These are phyloP conservation scores for Hygrophorus russula DNA, from an alignment of 768 basidiomycete species.

Conservation along the genomic window DNA sequence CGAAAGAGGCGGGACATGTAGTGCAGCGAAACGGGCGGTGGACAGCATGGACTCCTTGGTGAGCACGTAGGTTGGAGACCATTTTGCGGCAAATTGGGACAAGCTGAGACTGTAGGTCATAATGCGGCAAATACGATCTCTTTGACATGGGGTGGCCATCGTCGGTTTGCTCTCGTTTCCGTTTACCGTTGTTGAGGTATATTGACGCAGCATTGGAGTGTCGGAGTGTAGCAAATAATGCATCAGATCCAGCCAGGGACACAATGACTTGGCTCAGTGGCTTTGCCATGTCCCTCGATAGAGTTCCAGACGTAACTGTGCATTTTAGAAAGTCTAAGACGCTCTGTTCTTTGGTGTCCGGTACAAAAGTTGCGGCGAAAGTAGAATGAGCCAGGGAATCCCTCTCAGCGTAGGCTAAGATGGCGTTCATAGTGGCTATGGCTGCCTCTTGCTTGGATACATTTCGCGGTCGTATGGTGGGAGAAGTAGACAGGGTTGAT, in stretches of 20 bases:
- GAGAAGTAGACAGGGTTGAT: constrained; percentile 1
- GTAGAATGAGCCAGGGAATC: constrained; percentile 46
- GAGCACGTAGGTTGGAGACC: constrained; percentile 60
- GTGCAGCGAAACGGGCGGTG: constrained; percentile 58
- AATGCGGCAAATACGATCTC: constrained; percentile 31
- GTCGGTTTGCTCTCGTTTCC: constrained; percentile 54
- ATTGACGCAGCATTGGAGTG: constrained; percentile 52
- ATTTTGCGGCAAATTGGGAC: constrained; percentile 51
- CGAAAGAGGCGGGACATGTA: constrained; percentile 63
- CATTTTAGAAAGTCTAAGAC: constrained; percentile 46
- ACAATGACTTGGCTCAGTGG: constrained; percentile 54
- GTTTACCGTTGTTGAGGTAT: constrained; percentile 63
- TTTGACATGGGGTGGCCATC: constrained; percentile 27
- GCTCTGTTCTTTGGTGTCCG: constrained; percentile 33
- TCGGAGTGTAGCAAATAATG: constrained; percentile 52
- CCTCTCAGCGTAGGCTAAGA: constrained; percentile 45
- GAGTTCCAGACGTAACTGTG: constrained; percentile 32
- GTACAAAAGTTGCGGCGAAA: constrained; percentile 40
- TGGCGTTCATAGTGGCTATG: constrained; percentile 51
- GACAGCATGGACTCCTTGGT: constrained; percentile 54
- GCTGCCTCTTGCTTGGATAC: constrained; percentile 40
- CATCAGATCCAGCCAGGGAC: constrained; percentile 51
- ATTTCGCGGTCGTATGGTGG: constrained; percentile 6
- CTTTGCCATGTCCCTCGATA: constrained; percentile 43
- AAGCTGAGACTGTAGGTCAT: constrained; percentile 45